Evolutionary conservation across 768 basidiomycete species (phyloP), one percentile per base, ranked within the genome.

Genomic region (Chlorophyllum brunneum): DNA sequence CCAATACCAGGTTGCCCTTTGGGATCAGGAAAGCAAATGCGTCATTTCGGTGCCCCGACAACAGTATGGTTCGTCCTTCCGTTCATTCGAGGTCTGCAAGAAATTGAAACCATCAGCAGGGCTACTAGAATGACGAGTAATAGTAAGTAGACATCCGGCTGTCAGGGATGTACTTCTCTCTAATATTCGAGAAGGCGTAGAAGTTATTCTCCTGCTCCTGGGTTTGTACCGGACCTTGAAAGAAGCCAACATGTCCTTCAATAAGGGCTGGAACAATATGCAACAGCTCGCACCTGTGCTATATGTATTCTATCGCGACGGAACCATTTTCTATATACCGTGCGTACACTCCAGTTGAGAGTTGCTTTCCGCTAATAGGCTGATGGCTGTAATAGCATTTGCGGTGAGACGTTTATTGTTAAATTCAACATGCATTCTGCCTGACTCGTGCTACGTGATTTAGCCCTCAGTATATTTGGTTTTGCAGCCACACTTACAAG

Each of bases 281-380:
- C 29, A 18, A 10, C 40, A 42, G 10, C 22, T 37, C 2, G 34
- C 51, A 7, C 51, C 51, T 5, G 24, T 44, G 2, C 33, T 52
- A 4, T 52, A 52, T 16, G 33, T 52, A 4, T 52, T 52, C 20
- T 52, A 52, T 33, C 10, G 51, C 20, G 51, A 52, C 23, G 51
- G 51, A 22, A 51, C 51, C 1, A 27, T 52, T n/a, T 52, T 52
- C 16, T 52, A 45, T 27, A 34, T 45, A 8, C 51, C 51, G 42
- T 52, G 26, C 11, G 42, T 44, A 33, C 13, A 5, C 8, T 27
- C 27, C 2, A 10, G 3, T 16, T 20, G 10, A 27, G 24, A 8
- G 10, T 22, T 31, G 15, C 30, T 13, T 13, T 31, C 15, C 30
- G 16, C 13, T n/a, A 13, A 37, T 23, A 24, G 10, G 15, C 22